Conservation (phyloP, 2,329 filamentous ascomycete species). For the Chrysosporium keratinophilum region DNA sequence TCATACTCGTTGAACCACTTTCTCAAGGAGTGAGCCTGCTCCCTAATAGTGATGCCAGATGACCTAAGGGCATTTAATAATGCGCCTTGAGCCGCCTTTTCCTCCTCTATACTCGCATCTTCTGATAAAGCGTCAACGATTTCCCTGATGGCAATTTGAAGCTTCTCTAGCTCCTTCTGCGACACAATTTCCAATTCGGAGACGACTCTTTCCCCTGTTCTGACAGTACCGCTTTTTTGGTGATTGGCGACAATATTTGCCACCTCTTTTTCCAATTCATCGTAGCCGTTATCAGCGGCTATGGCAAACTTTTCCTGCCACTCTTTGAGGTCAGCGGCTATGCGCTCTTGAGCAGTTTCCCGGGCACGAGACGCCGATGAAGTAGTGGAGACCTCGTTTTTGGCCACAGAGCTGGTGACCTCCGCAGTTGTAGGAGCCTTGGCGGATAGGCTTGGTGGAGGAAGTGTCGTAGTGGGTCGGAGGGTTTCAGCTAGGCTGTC, state of each 20-base stretch:
- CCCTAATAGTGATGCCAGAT: constrained; percentile 63
- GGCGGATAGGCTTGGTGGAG: constrained; percentile 9
- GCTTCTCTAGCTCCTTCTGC: constrained; percentile 50
- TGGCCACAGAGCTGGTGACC: constrained; percentile 18
- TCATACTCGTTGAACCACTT: constrained; percentile 67
- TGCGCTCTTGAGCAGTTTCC: constrained; percentile 47
- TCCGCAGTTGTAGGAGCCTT: constrained; percentile 12
- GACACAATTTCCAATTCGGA: constrained; percentile 57
- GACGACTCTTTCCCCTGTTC: constrained; percentile 43
- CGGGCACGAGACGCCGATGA: constrained; percentile 29
- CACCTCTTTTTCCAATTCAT: constrained; percentile 54
- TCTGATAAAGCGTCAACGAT: constrained; percentile 48
- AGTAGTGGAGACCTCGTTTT: constrained; percentile 18
- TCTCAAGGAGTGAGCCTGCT: constrained; percentile 64
- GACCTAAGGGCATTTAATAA: constrained; percentile 50
- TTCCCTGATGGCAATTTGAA: constrained; percentile 57
- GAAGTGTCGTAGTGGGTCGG: background rate
- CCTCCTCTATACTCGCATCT: constrained; percentile 44
- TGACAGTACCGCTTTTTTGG: constrained; percentile 49
- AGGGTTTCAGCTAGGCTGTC: background rate
- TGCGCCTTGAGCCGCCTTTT: constrained; percentile 44
- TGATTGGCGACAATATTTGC: constrained; percentile 62
- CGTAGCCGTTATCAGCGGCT: constrained; percentile 73
- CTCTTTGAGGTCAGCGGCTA: constrained; percentile 57
- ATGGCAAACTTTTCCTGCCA: constrained; percentile 86